A percentile compares a stretch with the other conserved stretches of the same genome.
Evolutionary conservation across 768 basidiomycete genomes (phyloP).

Genomic region (Mycena floridula): DNA sequence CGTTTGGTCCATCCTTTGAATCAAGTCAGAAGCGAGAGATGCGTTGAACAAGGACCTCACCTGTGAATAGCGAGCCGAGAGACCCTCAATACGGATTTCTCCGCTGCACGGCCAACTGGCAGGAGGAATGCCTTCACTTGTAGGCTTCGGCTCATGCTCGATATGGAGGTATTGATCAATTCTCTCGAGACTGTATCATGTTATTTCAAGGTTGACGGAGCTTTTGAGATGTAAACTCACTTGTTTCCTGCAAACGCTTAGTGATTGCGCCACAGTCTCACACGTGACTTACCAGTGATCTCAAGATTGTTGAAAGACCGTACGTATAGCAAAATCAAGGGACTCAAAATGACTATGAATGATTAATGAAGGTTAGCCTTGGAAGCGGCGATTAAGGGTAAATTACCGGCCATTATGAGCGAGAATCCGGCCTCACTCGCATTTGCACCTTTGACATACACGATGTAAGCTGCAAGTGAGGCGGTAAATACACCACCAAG

Average conservation of each 20-base stretch:
- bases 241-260: conserved; percentile 6
- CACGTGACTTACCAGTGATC: conserved; percentile 12
- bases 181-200: conserved; percentile 21
- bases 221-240: not conserved
- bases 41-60: conserved; percentile 11
- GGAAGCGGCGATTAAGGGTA: no score
- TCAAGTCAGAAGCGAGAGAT: not conserved
- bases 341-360: conserved; percentile 10
- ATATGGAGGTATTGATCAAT: conserved; percentile 40
- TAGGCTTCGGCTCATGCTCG: conserved; percentile 37
- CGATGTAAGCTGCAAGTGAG: conserved; percentile 34
- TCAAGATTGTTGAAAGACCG: conserved; percentile 18
- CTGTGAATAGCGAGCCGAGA: conserved; percentile 32
- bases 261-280: not conserved
- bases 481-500: conserved; percentile 38
- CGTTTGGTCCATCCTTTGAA: conserved; percentile 33
- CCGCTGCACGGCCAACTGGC: conserved; percentile 50
- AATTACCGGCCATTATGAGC: conserved; percentile 33
- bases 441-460: conserved; percentile 19
- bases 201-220: not conserved
- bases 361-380: not conserved
- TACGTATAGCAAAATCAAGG: conserved; percentile 14
- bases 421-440: conserved; percentile 28
- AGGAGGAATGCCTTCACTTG: conserved; percentile 32
- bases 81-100: conserved; percentile 32